Conservation (phyloP, 139 green algal species). For the Picochlorum sp. region DNA sequence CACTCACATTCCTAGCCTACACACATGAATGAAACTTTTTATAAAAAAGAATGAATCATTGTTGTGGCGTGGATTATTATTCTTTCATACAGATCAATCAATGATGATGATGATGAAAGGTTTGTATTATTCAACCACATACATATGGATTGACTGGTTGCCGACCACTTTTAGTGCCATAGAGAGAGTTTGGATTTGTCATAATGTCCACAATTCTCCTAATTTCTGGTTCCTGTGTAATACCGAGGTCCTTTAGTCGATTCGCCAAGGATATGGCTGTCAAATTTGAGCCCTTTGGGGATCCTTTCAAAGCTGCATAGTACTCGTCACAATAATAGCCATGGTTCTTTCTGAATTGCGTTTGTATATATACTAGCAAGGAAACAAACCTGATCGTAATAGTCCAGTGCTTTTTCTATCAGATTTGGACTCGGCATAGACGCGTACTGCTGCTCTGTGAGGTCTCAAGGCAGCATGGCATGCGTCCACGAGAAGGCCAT, state of each 20-base stretch:
- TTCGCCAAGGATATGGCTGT: slow-evolving; percentile 26
- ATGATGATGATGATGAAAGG: too few species aligned
- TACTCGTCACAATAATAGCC: too few species aligned
- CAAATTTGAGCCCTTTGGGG: slow-evolving; percentile 15
- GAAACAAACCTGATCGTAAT: background rate
- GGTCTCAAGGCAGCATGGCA: too few species aligned
- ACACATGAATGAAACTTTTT: background rate
- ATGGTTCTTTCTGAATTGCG: too few species aligned
- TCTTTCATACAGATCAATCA: too few species aligned
- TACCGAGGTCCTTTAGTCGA: slow-evolving; percentile 39
- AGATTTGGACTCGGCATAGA: too few species aligned
- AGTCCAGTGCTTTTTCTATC: too few species aligned
- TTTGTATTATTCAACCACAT: background rate
- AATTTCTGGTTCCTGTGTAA: slow-evolving; percentile 52
- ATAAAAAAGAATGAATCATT: too few species aligned
- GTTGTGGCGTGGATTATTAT: too few species aligned
- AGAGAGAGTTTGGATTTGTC: slow-evolving; percentile 76
- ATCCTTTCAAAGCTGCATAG: slow-evolving; percentile 13
- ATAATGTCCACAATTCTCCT: slow-evolving; percentile 54
- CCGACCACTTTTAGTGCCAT: slow-evolving; percentile 32
- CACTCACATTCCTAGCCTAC: background rate
- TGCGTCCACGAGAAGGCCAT: too few species aligned
- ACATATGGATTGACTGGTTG: slow-evolving; percentile 23
- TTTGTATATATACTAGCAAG: too few species aligned
- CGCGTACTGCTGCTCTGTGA: too few species aligned